These are phyloP conservation scores for Blastobotrys arbuscula DNA, from an alignment of 1,139 yeast species.

Conservation along the genomic window DNA sequence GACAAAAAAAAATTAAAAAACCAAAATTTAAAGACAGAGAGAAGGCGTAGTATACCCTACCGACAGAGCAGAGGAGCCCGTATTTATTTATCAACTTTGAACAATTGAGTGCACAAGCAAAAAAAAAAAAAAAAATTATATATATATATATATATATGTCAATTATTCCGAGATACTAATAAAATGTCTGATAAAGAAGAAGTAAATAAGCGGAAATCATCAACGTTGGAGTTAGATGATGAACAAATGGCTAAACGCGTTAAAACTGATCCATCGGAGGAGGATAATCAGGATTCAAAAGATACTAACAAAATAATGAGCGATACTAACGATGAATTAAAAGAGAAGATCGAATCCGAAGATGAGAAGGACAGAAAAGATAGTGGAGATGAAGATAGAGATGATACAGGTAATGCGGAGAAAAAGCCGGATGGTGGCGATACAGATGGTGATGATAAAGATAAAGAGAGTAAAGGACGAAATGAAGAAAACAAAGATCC, in stretches of 20 bases:
- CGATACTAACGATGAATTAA: constrained; percentile 33
- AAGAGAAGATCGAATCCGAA: constrained; percentile 25
- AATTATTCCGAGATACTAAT: background rate
- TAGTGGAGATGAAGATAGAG: constrained; percentile 23
- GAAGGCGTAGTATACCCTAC: no score
- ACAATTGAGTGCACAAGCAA: background rate
- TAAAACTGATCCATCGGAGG: constrained; percentile 17
- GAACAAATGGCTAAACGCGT: constrained; percentile 17
- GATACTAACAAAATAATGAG: constrained; percentile 27
- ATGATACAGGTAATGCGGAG: constrained; percentile 21
- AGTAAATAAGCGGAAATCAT: constrained; percentile 8
- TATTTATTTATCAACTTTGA: background rate
- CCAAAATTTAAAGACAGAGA: no score
- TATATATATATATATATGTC: no score
- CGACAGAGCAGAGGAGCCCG: background rate
- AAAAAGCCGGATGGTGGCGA: constrained; percentile 27
- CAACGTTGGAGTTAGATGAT: constrained; percentile 16
- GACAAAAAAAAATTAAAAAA: background rate
- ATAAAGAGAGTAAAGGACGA: constrained; percentile 24
- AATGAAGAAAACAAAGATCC: constrained; percentile 24
- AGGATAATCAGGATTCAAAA: constrained; percentile 21
- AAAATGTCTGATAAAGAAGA: constrained; percentile 7
- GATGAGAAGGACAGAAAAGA: constrained; percentile 27
- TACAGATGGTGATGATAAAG: constrained; percentile 28
- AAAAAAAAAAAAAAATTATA: background rate